phyloP scores from a whole-genome alignment of 352 stramenopile genomes.

The Pseudoperonospora humuli region DNA sequence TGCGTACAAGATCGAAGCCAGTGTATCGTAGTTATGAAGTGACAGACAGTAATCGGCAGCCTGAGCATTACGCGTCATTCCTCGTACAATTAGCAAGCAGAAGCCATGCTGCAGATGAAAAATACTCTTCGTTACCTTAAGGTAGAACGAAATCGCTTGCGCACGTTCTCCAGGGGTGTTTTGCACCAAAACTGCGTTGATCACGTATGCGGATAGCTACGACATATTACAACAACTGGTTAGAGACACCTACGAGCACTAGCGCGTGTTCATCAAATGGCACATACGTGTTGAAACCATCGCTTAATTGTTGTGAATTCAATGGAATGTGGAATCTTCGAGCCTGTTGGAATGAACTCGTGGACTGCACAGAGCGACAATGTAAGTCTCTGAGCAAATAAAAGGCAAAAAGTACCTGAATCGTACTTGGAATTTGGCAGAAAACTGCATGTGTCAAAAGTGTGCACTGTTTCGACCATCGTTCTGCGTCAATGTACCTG shows the following conservation, averaged over 20 bases:
- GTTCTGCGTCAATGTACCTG: slow-evolving; percentile 48
- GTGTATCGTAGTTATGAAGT: slow-evolving; percentile 77
- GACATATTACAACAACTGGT: slow-evolving; percentile 1
- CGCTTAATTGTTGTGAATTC: slow-evolving; percentile 62
- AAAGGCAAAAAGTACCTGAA: background rate
- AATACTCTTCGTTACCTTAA: slow-evolving; percentile 33
- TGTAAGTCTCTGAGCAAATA: background rate
- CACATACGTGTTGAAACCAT: slow-evolving; percentile 81
- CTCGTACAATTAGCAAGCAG: slow-evolving; percentile 1
- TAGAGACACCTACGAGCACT: background rate
- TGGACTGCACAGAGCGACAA: slow-evolving; percentile 30
- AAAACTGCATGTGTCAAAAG: slow-evolving; percentile 76
- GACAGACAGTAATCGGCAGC: slow-evolving; percentile 59
- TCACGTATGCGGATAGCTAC: slow-evolving; percentile 73
- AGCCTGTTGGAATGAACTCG: slow-evolving; percentile 53
- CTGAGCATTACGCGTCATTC: slow-evolving; percentile 19
- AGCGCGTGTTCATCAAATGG: background rate
- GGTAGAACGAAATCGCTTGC: slow-evolving; percentile 72
- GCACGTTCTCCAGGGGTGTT: slow-evolving; percentile 52
- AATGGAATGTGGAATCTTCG: slow-evolving; percentile 41
- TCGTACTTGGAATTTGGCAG: slow-evolving; percentile 61
- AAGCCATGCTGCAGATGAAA: background rate
- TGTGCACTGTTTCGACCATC: slow-evolving; percentile 71
- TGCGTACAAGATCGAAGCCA: slow-evolving; percentile 79
- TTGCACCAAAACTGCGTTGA: slow-evolving; percentile 74